Evolutionary conservation across 768 basidiomycete species (phyloP), one percentile per base, ranked within the genome.

Genomic region (Tylopilus felleus): DNA sequence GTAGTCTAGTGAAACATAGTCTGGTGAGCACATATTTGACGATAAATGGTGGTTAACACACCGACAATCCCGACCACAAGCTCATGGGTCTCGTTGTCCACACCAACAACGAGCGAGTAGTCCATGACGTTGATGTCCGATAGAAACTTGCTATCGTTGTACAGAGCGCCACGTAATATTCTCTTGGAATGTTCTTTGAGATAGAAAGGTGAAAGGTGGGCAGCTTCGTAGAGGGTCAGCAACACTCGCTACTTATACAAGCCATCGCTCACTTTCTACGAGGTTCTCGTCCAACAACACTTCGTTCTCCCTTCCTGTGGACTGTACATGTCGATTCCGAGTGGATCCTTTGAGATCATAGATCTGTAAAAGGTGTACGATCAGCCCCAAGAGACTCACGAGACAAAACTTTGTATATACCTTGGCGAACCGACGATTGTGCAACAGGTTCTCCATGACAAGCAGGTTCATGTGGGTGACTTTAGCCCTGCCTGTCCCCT

Each of bases 401-500:
- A 52, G n/a, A 45, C 6, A 33, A 14, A 12, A 19, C 8, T 5
- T 8, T 53, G 17, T 17, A 35, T 57, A n/a, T 63, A 91, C 93
- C 79, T 88, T 92, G 4, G 88, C 85, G 64, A 98, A 96, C 12
- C 88, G 83, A 51, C 91, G 81, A 58, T 95, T 91, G 69, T 97
- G 95, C 67, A 98, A 97, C 10, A 96, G 75, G 63, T 95, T 99
- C 73, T 99, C 97, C 96, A 98, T 98, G 46, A 99, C 91, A 35
- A 98, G 74, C 21, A 99, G 76, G 64, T 97, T 97, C 91, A 98
- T 95, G 60, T 94, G 84, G 8, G 88, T 91, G 2, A 86, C 81
- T 65, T 91, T 92, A 7, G 84, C 81, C 71, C 78, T 90, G 49
- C 79, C 81, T 8, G 63, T 19, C 9, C 77, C 77, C 55, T 76